These are phyloP conservation scores for Alternaria incomplexa DNA, from an alignment of 2,329 filamentous ascomycete genomes.

Conservation along the genomic window DNA sequence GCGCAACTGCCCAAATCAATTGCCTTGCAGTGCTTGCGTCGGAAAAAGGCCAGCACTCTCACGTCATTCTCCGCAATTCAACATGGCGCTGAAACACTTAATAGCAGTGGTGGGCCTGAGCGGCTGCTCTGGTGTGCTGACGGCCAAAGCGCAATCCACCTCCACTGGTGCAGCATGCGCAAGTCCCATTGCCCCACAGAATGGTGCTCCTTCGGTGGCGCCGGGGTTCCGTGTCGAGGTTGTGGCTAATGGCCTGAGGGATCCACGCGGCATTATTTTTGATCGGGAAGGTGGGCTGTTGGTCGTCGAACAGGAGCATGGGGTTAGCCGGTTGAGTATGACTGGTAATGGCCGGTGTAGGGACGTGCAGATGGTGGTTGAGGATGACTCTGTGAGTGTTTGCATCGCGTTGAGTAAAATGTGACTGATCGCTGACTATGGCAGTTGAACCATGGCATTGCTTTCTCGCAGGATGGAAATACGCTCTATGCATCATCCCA, in stretches of 20 bases:
- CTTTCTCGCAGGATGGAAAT: constrained; percentile 55
- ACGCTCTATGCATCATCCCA: constrained; percentile 63
- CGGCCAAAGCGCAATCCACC: constrained; percentile 32
- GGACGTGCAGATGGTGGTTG: constrained; percentile 28
- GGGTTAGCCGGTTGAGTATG: constrained; percentile 49
- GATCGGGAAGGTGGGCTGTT: constrained; percentile 56
- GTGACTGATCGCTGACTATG: constrained; percentile 4
- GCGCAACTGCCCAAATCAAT: not conserved
- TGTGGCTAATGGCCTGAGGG: constrained; percentile 53
- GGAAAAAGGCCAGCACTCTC: constrained; percentile 5
- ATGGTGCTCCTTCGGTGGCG: constrained; percentile 51
- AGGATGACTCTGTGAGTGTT: constrained; percentile 37
- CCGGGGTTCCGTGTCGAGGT: constrained; percentile 52
- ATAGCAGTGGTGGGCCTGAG: constrained; percentile 24
- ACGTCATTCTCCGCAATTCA: constrained; percentile 17
- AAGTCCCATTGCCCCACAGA: constrained; percentile 44
- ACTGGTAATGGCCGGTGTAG: constrained; percentile 39
- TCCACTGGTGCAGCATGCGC: constrained; percentile 39
- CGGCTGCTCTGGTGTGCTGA: constrained; percentile 21
- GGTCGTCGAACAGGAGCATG: constrained; percentile 54
- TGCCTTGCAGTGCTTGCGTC: not conserved
- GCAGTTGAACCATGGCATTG: constrained; percentile 60
- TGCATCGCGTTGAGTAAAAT: not conserved
- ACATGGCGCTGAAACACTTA: constrained; percentile 34
- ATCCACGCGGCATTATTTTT: constrained; percentile 56